Base-by-base conservation (phyloP, 371 early-diverging fungal species). In the Mycotypha africana region DNA sequence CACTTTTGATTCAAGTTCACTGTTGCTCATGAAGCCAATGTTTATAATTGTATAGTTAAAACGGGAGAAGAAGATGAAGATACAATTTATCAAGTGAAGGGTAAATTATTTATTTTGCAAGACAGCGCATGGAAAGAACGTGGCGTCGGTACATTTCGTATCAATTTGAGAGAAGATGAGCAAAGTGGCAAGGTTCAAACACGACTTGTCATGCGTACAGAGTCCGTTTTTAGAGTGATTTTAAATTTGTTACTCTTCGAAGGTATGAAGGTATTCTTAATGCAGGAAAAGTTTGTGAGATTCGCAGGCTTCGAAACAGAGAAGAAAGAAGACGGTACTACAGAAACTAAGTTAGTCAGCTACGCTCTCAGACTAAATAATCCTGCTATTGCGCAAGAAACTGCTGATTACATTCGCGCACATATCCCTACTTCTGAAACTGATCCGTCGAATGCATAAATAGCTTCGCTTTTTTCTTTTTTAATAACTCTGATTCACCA, bases 191-290 rank as follows among this genome's bases (percentile, higher is more conserved):
- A 32, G n/a, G 15, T 31, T 23, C 55, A 55, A 14, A 50, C 63
- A 15, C 71, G 80, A 15, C 51, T 82, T 36, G 70, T 83, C 4
- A 84, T 84, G 84, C 70, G 84, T 15, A 70, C 79, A 1, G 82
- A 83, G 38, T 67, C 70, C 26, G 82, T 83, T 7, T 75, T 59
- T 41, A 53, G 78, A 21, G 56, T 83, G 16, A 81, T 84, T 35
- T 64, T 84, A 23, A 84, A 83, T 42, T 43, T 70, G 10, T 55
- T 60, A 9, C 43, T 84, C 48, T 79, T 80, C 40, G 33, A 57
- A 4, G 79, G 71, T 2, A 76, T 84, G 74, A 69, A 72, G 39
- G 67, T 73, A 3, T 58, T 59, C 32, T 63, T 68, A 28, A 71
- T 67, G 67, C 71, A 82, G 48, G 74, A 78, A 19, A 66, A 68